A percentile compares a stretch with the other conserved stretches of the same genome.
Evolutionary conservation across 345 rosid species (phyloP).

Genomic region (Kernera saxatilis): DNA sequence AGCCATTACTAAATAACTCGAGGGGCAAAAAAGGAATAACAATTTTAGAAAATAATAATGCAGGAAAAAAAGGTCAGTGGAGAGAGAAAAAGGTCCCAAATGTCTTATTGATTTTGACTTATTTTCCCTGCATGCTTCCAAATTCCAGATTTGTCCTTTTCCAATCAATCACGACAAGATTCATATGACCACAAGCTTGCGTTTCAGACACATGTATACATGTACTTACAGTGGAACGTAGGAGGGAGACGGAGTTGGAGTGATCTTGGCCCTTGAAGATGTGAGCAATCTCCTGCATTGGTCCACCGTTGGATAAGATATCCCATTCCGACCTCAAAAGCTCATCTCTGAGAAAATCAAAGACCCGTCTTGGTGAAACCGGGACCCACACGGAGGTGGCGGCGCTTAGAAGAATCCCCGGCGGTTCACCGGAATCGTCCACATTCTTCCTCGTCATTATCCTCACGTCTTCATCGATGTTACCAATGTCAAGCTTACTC

Average conservation of each 20-base stretch:
- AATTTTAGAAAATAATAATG: slow-evolving; percentile 10
- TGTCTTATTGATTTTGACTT: slow-evolving; percentile 54
- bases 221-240: slow-evolving; percentile 60
- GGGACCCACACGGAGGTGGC: slow-evolving; percentile 96
- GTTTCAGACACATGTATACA: slow-evolving; percentile 14
- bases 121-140: slow-evolving; percentile 27
- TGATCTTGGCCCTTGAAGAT: slow-evolving; percentile 89
- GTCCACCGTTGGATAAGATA: slow-evolving; percentile 88
- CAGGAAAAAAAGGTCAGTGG: not conserved
- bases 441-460: slow-evolving; percentile 87
- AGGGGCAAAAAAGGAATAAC: not conserved
- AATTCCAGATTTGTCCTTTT: slow-evolving; percentile 33
- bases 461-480: slow-evolving; percentile 79
- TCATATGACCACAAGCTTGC: slow-evolving; percentile 17
- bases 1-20: too few species aligned
- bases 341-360: slow-evolving; percentile 83
- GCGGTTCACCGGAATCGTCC: slow-evolving; percentile 93
- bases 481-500: slow-evolving; percentile 65
- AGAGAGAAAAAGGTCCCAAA: slow-evolving; percentile 33
- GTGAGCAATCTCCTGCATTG: slow-evolving; percentile 95
- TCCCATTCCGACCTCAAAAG: slow-evolving; percentile 91
- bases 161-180: slow-evolving; percentile 28
- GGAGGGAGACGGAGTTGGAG: slow-evolving; percentile 91
- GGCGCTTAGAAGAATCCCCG: slow-evolving; percentile 85
- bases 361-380: slow-evolving; percentile 54